Evolutionary conservation across 176 grass and related monocot genomes (phyloP), one percentile per base, ranked within the genome.

Genomic region (Thinopyrum elongatum): DNA sequence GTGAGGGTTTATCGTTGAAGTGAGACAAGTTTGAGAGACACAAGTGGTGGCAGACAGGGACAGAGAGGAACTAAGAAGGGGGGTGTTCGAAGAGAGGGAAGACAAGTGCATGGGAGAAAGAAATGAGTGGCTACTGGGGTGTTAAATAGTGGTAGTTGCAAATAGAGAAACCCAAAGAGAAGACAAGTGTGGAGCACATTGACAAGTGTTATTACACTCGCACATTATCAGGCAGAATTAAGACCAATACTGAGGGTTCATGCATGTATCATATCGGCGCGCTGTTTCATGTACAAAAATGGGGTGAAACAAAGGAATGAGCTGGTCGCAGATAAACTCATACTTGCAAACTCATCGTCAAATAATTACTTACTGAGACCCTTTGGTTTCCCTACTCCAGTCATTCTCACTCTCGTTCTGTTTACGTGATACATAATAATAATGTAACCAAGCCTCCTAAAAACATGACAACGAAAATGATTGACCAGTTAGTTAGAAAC

Each of bases 141-240:
- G 73, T 97, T 97, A 97, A 97, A 97, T 97, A 94, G 87, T 79
- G 57, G 75, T 53, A 65, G 79, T 33, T 87, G 68, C 70, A 71
- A 49, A 44, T 75, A 71, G 77, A 87, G 70, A 90, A 65, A 85
- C 30, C 70, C 59, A 73, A 28, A 51, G 36, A 65, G 26, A 46
- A 80, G 66, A 47, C 28, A 73, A 38, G 69, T 47, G 81, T 85
- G 82, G 76, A 42, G 28, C 70, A 85, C 81, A 88, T 62, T 61
- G 35, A 57, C 23, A 78, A 70, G 25, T 81, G 63, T 29, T 64
- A 85, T 63, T 41, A 27, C 63, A 41, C 15, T 55, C n/a, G 42
- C 12, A 60, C 44, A 83, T 25, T 39, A 70, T 61, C 35, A 83
- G 35, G 51, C 34, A 71, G 7, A 49, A 64, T 9, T 47, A 15